A percentile compares a stretch with the other conserved stretches of the same genome.
These are phyloP conservation scores for Colletotrichum sp. DNA, from an alignment of 2,329 filamentous ascomycete genomes.

Conservation along the genomic window DNA sequence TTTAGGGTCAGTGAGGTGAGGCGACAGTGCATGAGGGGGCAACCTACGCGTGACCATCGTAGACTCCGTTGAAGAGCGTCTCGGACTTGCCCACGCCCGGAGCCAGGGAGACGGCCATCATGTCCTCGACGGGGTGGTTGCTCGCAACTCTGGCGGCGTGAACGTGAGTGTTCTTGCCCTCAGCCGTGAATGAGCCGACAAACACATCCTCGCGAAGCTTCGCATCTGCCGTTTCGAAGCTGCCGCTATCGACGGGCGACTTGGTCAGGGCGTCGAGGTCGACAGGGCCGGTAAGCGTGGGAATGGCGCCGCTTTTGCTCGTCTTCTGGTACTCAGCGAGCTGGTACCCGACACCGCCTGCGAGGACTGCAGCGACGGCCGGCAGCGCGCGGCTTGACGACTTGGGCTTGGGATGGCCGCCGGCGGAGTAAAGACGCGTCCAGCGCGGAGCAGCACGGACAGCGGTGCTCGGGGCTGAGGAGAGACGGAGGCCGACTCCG, in stretches of 20 bases:
- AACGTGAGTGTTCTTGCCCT: slow-evolving; percentile 30
- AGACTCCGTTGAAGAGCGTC: slow-evolving; percentile 43
- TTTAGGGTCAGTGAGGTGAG: background rate
- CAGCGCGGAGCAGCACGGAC: background rate
- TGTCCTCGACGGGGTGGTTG: slow-evolving; percentile 39
- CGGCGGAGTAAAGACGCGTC: background rate
- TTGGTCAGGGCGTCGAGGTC: background rate
- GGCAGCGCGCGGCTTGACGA: background rate
- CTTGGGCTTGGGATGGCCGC: background rate
- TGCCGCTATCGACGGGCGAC: slow-evolving; percentile 1
- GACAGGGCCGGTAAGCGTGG: background rate
- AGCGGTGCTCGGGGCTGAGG: background rate
- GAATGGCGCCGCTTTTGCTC: background rate
- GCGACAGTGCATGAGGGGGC: too few relatives aligned
- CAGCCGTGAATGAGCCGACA: slow-evolving; percentile 23
- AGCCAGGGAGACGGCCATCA: slow-evolving; percentile 36
- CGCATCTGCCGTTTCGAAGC: slow-evolving; percentile 31
- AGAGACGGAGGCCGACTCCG: background rate
- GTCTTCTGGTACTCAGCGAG: background rate
- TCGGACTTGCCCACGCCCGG: slow-evolving; percentile 30
- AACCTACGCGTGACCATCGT: slow-evolving; percentile 49
- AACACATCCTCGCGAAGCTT: slow-evolving; percentile 36
- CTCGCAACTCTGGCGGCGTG: slow-evolving; percentile 38
- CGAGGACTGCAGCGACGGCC: background rate
- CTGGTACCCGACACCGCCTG: background rate